These are phyloP conservation scores for Pyricularia sp. DNA, from an alignment of 2,329 filamentous ascomycete species.

Conservation along the genomic window DNA sequence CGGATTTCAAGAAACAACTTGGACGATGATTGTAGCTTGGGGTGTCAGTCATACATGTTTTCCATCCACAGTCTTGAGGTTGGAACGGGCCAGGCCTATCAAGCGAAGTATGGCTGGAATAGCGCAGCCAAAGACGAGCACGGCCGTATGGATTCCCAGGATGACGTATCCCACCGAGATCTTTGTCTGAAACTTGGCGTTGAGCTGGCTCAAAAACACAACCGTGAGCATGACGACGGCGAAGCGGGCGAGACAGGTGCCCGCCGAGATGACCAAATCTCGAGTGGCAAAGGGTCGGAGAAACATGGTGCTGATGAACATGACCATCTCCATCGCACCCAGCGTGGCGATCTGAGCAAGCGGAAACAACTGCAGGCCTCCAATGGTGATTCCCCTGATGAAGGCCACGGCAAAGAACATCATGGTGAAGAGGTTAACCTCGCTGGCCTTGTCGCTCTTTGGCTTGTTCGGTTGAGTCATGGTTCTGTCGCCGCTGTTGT, in stretches of 20 bases:
- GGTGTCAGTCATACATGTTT: background rate
- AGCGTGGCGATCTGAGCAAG: constrained; percentile 58
- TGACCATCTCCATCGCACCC: constrained; percentile 59
- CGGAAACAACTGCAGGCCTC: background rate
- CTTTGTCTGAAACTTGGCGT: constrained; percentile 44
- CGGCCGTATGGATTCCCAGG: constrained; percentile 53
- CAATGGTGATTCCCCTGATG: background rate
- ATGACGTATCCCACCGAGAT: constrained; percentile 64
- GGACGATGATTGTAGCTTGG: background rate
- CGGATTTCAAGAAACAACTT: background rate
- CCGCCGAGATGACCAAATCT: constrained; percentile 55
- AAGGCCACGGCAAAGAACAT: background rate
- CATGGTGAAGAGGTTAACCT: background rate
- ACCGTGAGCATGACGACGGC: constrained; percentile 31
- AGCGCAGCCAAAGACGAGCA: constrained; percentile 61
- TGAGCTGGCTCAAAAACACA: constrained; percentile 49
- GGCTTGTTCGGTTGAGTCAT: background rate
- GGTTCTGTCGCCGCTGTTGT: background rate
- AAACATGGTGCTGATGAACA: constrained; percentile 54
- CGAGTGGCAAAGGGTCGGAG: constrained; percentile 57
- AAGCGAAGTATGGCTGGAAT: constrained; percentile 44
- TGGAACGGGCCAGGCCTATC: background rate
- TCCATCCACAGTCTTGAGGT: background rate
- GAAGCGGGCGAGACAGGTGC: constrained; percentile 49
- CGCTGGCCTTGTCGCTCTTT: background rate